These are phyloP conservation scores for Fusarium sp. DNA, from an alignment of 2,329 filamentous ascomycete species.

Conservation along the genomic window DNA sequence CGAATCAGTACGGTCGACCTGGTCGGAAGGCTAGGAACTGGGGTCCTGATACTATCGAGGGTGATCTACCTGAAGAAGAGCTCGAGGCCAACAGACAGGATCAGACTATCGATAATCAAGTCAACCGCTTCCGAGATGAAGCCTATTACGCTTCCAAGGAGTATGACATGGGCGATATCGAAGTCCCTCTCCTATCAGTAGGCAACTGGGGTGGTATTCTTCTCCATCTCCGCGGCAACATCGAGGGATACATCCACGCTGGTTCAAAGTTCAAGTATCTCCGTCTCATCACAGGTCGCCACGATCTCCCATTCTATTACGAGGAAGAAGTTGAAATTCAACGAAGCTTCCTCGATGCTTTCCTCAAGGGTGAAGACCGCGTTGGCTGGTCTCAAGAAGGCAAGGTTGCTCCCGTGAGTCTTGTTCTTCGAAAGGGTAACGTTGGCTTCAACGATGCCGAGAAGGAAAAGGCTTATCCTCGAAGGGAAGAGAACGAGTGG, in stretches of 20 bases:
- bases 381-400: conserved; percentile 68
- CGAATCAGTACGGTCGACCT: conserved; percentile 73
- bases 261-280: conserved; percentile 76
- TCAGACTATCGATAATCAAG: conserved; percentile 58
- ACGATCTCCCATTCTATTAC: conserved; percentile 80
- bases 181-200: conserved; percentile 73
- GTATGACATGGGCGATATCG: conserved; percentile 71
- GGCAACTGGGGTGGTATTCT: conserved; percentile 79
- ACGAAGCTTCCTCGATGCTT: conserved; percentile 74
- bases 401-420: conserved; percentile 67
- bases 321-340: conserved; percentile 75
- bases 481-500: conserved; percentile 71
- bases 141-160: conserved; percentile 73
- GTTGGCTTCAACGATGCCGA: conserved; percentile 73
- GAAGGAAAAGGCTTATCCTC: conserved; percentile 64
- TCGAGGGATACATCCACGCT: conserved; percentile 71
- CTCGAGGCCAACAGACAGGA: conserved; percentile 60
- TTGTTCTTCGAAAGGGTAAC: conserved; percentile 73
- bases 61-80: conserved; percentile 64
- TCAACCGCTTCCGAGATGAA: conserved; percentile 69
- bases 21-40: conserved; percentile 61
- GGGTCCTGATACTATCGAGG: conserved; percentile 67
- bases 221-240: conserved; percentile 75
- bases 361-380: conserved; percentile 73
- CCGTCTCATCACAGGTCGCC: conserved; percentile 74